These are phyloP conservation scores for Exophiala sideris DNA, from an alignment of 2,329 filamentous ascomycete genomes.

Conservation along the genomic window DNA sequence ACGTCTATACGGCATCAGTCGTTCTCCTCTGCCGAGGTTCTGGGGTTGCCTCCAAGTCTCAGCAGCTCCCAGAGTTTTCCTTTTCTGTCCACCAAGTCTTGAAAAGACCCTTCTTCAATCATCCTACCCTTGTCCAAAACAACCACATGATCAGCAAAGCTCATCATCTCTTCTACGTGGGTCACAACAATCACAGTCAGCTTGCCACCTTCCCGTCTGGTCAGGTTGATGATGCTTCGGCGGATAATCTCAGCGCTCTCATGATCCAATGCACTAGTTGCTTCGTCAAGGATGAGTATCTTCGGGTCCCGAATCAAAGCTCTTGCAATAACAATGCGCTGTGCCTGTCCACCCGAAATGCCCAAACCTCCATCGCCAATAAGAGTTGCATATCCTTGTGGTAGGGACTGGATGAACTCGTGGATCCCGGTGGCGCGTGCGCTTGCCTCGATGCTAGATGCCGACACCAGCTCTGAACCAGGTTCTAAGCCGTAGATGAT, in stretches of 20 bases:
- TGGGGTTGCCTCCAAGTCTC: conserved; percentile 30
- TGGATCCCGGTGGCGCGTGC: conserved; percentile 64
- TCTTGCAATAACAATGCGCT: conserved; percentile 76
- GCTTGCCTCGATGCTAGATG: conserved; percentile 46
- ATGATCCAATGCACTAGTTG: conserved; percentile 74
- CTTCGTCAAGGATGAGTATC: conserved; percentile 80
- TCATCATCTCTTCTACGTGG: conserved; percentile 83
- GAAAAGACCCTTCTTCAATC: conserved; percentile 67
- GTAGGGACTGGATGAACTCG: conserved; percentile 70
- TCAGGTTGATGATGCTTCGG: conserved; percentile 50
- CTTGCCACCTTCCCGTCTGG: conserved; percentile 29
- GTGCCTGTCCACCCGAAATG: conserved; percentile 77
- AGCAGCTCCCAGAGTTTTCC: conserved; percentile 45
- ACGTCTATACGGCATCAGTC: neutral
- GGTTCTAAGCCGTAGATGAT: conserved; percentile 72
- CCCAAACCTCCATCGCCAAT: conserved; percentile 67
- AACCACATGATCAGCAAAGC: conserved; percentile 67
- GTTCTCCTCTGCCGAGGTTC: neutral
- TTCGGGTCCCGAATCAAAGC: conserved; percentile 69
- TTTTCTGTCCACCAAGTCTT: conserved; percentile 50
- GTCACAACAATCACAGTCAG: conserved; percentile 78
- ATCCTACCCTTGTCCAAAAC: conserved; percentile 66
- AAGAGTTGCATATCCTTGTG: conserved; percentile 66
- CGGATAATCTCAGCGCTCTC: conserved; percentile 64
- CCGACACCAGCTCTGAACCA: conserved; percentile 49